Base-by-base conservation (phyloP, 345 rosid genomes). In the Salix arbutifolia region DNA sequence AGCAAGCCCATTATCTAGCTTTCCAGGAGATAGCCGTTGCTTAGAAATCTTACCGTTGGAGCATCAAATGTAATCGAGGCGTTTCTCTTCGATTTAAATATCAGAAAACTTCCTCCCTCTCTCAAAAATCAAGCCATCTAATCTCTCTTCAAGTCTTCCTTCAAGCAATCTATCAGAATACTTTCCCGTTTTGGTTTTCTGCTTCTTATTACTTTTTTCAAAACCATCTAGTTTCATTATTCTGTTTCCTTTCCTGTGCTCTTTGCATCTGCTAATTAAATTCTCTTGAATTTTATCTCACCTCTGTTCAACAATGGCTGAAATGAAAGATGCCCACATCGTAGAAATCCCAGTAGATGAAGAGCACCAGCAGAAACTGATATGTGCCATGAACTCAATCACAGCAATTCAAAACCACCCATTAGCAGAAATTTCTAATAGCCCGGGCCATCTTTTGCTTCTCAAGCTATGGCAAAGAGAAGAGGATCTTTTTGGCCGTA, bases 391-490 rank as follows among this genome's bases (percentile, higher is more conserved):
- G 67, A 75, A 77, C 81, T 76, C 86, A 10, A 77, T 86, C 65
- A 68, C 82, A 4, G 94, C 91, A 69, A 87, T 96, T 70, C 97
- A 92, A 79, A 88, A 92, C 69, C 99, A 96, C 85, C 99, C 99
- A 25, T 65, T 92, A 31, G 84, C 87, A 79, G 98, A 96, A 75
- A 96, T 96, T 82, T 96, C 98, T 33, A 82, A 81, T 65, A 88
- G 94, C 84, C 98, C 99, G 1, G 99, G 99, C 50, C 98, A 96
- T 77, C 85, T 94, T 26, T 83, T 96, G 81, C 99, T 94, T 28
- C 85, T 94, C 69, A 94, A 96, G 81, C 85, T 94, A 42, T 91
- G 98, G 98, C 96, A 94, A 76, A 86, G 99, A 82, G 99, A 96
- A 58, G 98, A 96, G 81, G 84, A 87, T 52, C 80, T 86, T 26